A percentile compares a stretch with the other conserved stretches of the same genome.
Evolutionary conservation across 2,329 filamentous ascomycete genomes (phyloP).

Genomic region (Talaromyces pinophilus): DNA sequence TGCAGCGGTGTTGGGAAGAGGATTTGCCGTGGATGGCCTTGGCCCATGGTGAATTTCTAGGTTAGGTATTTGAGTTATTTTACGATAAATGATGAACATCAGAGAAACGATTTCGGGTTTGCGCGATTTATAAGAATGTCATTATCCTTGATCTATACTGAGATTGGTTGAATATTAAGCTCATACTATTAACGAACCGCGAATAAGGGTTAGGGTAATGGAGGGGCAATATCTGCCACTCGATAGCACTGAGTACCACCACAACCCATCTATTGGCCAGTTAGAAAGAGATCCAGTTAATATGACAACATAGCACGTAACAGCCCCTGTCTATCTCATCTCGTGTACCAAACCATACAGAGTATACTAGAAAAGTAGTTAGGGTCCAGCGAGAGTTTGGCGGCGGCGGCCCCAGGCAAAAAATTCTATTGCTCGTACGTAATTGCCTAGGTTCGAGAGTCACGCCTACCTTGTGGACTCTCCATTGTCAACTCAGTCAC

Average conservation of each 20-base stretch:
- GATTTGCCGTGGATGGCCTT: constrained; percentile 43
- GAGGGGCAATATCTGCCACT: constrained; percentile 5
- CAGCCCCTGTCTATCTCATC: neutral
- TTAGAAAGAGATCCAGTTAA: neutral
- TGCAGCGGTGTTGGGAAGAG: constrained; percentile 45
- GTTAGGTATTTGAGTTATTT: constrained; percentile 27
- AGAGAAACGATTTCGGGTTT: neutral
- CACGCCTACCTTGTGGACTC: neutral
- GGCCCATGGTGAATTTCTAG: constrained; percentile 43
- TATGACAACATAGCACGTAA: constrained; percentile 19
- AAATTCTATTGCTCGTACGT: constrained; percentile 14
- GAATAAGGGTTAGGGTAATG: neutral
- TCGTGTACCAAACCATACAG: too few relatives aligned
- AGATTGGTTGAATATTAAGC: constrained; percentile 3
- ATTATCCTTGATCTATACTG: neutral
- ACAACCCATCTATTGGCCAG: neutral
- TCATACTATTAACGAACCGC: too few relatives aligned
- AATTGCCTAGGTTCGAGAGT: constrained; percentile 12
- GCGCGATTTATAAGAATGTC: neutral
- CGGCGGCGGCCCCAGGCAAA: neutral
- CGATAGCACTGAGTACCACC: neutral
- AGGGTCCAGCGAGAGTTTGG: constrained; percentile 2
- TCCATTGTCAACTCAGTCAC: constrained; percentile 20
- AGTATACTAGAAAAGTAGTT: too few relatives aligned
- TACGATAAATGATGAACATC: neutral